These are phyloP conservation scores for Pyronema domesticum DNA, from an alignment of 495 filamentous ascomycete genomes.

Conservation along the genomic window DNA sequence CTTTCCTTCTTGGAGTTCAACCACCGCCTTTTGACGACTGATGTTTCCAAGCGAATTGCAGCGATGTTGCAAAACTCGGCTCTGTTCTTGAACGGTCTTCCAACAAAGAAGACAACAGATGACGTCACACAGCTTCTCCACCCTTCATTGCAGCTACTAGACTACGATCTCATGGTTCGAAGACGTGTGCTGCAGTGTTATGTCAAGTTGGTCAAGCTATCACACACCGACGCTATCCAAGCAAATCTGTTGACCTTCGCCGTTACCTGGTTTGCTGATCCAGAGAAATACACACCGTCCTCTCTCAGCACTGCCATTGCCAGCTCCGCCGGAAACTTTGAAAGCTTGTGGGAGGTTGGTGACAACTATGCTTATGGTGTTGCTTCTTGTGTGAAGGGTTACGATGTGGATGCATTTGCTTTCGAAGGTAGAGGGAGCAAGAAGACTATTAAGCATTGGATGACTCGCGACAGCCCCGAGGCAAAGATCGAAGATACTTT, in stretches of 20 bases:
- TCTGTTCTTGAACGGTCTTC: conserved; percentile 66
- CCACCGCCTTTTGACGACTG: conserved; percentile 71
- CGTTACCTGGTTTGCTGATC: conserved; percentile 80
- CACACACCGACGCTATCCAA: conserved; percentile 70
- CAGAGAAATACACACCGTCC: conserved; percentile 66
- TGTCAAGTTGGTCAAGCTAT: conserved; percentile 70
- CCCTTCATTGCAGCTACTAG: conserved; percentile 74
- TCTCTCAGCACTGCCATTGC: conserved; percentile 85
- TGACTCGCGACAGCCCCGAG: conserved; percentile 45
- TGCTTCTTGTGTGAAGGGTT: conserved; percentile 63
- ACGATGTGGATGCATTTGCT: conserved; percentile 47
- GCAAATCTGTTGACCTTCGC: conserved; percentile 87
- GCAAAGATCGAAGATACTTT: conserved; percentile 48
- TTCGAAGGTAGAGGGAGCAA: conserved; percentile 38
- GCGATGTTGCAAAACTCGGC: conserved; percentile 92
- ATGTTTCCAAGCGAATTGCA: conserved; percentile 85
- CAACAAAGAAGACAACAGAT: conserved; percentile 68
- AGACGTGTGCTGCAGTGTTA: conserved; percentile 89
- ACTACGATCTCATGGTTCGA: conserved; percentile 83
- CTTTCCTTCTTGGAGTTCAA: conserved; percentile 90
- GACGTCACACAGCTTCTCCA: conserved; percentile 72
- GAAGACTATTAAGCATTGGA: conserved; percentile 37
- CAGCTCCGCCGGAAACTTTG: conserved; percentile 73
- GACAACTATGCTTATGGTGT: conserved; percentile 92
- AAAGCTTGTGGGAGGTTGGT: conserved; percentile 82